phyloP scores from a whole-genome alignment of 306 rosid genomes.

The Fragaria iinumae region DNA sequence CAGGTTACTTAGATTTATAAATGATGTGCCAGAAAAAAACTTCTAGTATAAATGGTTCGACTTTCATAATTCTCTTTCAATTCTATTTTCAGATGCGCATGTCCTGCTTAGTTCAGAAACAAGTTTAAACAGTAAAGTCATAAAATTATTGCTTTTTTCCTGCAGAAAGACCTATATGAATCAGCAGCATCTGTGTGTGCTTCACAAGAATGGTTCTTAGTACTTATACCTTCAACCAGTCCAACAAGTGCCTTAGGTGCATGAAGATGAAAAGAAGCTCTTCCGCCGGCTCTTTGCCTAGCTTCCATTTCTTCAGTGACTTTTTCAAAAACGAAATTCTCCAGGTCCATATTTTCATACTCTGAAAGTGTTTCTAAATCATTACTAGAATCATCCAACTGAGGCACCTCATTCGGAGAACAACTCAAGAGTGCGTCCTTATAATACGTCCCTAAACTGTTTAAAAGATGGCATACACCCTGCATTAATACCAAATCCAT shows the following conservation, averaged over 20 bases:
- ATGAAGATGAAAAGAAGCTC: slow-evolving; percentile 83
- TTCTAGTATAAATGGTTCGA: not conserved
- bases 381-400: slow-evolving; percentile 66
- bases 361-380: slow-evolving; percentile 69
- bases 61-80: not conserved
- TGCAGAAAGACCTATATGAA: slow-evolving; percentile 5
- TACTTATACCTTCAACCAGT: slow-evolving; percentile 72
- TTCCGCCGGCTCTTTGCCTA: slow-evolving; percentile 65
- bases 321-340: slow-evolving; percentile 78
- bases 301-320: slow-evolving; percentile 88
- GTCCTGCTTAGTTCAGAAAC: slow-evolving; percentile 9
- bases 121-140: not conserved
- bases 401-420: slow-evolving; percentile 57
- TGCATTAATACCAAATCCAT: slow-evolving; percentile 43
- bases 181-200: not conserved
- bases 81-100: not conserved
- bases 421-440: slow-evolving; percentile 68
- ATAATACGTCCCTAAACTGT: slow-evolving; percentile 66
- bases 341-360: slow-evolving; percentile 91
- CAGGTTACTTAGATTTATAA: not conserved
- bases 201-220: slow-evolving; percentile 4
- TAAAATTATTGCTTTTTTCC: not conserved
- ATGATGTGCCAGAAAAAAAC: not conserved
- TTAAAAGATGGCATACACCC: slow-evolving; percentile 84
- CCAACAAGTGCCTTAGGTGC: slow-evolving; percentile 63